phyloP scores from a whole-genome alignment of 441 rosid species.

The Populus hybrid region DNA sequence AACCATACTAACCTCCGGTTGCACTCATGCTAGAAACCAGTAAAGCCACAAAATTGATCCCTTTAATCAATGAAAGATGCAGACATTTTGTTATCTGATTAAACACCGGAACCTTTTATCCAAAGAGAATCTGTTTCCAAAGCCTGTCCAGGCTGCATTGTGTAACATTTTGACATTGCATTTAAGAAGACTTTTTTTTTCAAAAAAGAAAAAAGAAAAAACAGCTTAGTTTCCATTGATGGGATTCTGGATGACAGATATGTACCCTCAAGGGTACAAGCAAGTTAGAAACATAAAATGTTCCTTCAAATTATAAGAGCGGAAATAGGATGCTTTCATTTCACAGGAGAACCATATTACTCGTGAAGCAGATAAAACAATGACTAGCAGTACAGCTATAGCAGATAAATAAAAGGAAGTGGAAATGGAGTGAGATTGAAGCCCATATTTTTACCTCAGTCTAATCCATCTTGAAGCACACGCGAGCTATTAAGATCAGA shows the following conservation, averaged over 20 bases:
- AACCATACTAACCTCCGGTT: not conserved
- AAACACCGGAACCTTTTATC: not conserved
- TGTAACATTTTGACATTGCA: not conserved
- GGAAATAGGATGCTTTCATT: not conserved
- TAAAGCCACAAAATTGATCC: not conserved
- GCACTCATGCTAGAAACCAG: not conserved
- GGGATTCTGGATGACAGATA: not conserved
- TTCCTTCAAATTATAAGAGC: not conserved
- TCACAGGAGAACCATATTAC: not conserved
- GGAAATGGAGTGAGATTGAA: not conserved
- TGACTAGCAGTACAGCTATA: not conserved
- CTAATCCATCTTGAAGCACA: slow-evolving; percentile 20
- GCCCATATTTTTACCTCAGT: slow-evolving; percentile 16
- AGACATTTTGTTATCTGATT: not conserved
- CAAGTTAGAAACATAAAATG: not conserved
- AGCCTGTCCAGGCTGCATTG: not conserved
- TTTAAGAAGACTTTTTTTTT: not conserved
- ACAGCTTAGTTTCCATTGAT: not conserved
- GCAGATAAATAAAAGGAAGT: not conserved
- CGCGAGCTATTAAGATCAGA: slow-evolving; percentile 29
- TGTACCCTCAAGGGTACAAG: not conserved
- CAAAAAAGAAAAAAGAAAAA: not conserved
- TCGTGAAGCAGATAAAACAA: not conserved
- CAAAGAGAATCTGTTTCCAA: not conserved
- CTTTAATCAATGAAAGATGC: not conserved